Evolutionary conservation across 1,284 basidiomycete species (phyloP).

Genomic region (Ustilago nuda): DNA sequence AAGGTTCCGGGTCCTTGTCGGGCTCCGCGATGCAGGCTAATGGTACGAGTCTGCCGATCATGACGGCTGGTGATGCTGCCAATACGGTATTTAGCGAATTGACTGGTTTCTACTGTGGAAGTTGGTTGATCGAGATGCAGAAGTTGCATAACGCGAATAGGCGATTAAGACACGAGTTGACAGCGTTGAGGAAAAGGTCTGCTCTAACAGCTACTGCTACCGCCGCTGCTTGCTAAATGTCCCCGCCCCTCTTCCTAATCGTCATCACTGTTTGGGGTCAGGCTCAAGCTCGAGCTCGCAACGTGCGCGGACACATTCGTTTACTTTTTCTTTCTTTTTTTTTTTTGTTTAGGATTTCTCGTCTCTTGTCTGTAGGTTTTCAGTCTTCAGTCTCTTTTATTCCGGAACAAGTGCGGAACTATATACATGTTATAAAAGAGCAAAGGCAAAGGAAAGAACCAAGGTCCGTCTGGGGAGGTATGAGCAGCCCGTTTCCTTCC

Average conservation of each 20-base stretch:
- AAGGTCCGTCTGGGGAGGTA: too few species aligned
- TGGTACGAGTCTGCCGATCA: conserved; percentile 23
- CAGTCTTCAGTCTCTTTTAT: neutral
- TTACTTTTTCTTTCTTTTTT: neutral
- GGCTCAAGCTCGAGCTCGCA: too few species aligned
- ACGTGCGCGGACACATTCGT: neutral
- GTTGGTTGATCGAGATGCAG: conserved; percentile 54
- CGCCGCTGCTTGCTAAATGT: conserved; percentile 15
- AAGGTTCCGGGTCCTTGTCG: conserved; percentile 30
- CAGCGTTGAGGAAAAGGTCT: conserved; percentile 21
- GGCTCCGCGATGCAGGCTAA: conserved; percentile 20
- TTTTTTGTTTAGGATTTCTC: too few species aligned
- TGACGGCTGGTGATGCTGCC: conserved; percentile 43
- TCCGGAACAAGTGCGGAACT: too few species aligned
- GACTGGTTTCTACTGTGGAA: conserved; percentile 42
- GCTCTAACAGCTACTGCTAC: neutral
- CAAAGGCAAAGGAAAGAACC: too few species aligned
- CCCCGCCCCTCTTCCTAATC: neutral
- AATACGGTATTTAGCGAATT: conserved; percentile 44
- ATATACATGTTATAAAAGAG: too few species aligned
- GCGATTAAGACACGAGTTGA: conserved; percentile 31
- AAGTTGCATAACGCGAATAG: conserved; percentile 47
- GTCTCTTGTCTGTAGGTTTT: too few species aligned
- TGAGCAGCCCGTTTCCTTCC: too few species aligned
- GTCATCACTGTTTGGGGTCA: neutral